Base-by-base conservation (phyloP, 805 yeast species). In the Lachancea nothofagi region DNA sequence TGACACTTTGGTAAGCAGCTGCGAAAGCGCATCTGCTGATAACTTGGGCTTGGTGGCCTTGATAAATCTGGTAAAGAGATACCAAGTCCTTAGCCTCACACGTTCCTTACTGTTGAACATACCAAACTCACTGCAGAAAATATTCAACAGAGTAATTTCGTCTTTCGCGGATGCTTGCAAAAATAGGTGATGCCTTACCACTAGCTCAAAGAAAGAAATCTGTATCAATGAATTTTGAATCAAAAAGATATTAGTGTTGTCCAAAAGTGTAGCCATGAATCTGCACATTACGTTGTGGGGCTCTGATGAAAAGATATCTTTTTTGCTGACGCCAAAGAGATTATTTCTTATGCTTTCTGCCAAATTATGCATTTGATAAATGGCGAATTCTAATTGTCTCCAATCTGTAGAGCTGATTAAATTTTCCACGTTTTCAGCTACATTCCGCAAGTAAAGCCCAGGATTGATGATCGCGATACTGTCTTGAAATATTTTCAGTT, bases 1-100 rank as follows among this genome's bases (percentile, higher is more conserved):
- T 2, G 81, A 77, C 22, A 82, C 69, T 33, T 89, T 68, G 46
- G 74, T 72, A 22, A 89, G 71, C 24, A 83, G 70, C 46, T 74
- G 77, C 29, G 74, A 80, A 53, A 75, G 68, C 41, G 68, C 62
- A 41, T 49, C 61, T 33, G 68, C 72, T 22, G 79, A 72, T 29
- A 79, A 63, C 35, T 74, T 65, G 26, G 88, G 87, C 54, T 79
- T 82, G 2, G 90, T 80, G 33, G 82, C 67, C 56, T 83, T 86
- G 45, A 88, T 72, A 53, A 89, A 84, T 58, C 95, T 75, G 54
- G 80, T 80, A 51, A 90, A 86, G 47, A 89, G 67, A 59, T 86
- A 90, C 96, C 97, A 93, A 29, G 94, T 74, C 59, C 97, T 78
- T 41, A 77, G 70, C 52, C 88, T 78, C 3, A 89, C 96, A 45